Conservation (phyloP, 805 yeast species). For the Candida vartiovaarae region DNA sequence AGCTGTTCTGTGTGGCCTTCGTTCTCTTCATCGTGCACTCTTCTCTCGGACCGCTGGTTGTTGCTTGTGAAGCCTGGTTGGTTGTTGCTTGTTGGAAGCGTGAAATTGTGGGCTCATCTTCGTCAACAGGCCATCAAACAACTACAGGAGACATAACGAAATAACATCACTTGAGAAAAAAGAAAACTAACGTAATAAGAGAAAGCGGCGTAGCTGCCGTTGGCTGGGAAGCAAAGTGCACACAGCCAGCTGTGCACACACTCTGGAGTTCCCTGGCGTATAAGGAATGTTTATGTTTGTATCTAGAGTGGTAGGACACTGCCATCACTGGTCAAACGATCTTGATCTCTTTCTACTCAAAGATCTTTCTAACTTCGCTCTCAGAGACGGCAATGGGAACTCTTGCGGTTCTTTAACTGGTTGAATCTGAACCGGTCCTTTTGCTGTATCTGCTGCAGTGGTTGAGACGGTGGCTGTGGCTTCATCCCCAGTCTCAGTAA, state of each 20-base stretch:
- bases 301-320: no score
- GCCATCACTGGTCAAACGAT: neutral
- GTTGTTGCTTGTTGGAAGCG: no score
- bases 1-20: conserved; percentile 3
- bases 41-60: no score
- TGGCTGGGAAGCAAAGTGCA: neutral
- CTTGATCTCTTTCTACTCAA: neutral
- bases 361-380: neutral
- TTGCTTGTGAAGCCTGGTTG: no score
- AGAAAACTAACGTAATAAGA: neutral
- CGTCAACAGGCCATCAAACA: neutral
- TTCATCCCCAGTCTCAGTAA: conserved; percentile 3
- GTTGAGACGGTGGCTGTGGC: neutral
- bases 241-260: conserved; percentile 1
- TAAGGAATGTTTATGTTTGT: no score
- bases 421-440: neutral
- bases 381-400: neutral
- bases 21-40: neutral
- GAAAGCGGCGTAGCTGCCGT: neutral
- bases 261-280: no score
- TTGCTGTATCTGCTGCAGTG: neutral
- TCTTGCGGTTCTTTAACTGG: neutral
- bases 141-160: neutral
- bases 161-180: neutral
- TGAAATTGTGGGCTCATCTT: no score